Base-by-base conservation (phyloP, 2,329 filamentous ascomycete species). In the Botrytis fabae region DNA sequence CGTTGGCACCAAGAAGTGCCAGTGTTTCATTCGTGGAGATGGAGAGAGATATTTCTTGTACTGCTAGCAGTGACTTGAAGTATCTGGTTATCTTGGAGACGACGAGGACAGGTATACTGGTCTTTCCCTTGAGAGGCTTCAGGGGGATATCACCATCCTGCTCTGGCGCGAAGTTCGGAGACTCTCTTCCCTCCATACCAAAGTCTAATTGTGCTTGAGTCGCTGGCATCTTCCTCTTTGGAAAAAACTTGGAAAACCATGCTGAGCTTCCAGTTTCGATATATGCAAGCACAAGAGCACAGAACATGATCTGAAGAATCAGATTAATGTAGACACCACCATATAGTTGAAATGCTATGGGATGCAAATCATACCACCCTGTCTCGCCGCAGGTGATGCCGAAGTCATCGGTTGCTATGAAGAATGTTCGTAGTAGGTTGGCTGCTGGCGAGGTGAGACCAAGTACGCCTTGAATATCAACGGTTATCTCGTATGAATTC, bases 1-100 rank as follows among this genome's bases (percentile, higher is more conserved):
- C 89, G 75, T 91, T 91, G 0, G 89, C 89, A 1, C 90, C 90
- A 1, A 92, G 84, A 0, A 92, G 83, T 2, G 89, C 89, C 76
- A 91, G 90, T 2, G 90, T 88, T 77, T 91, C 86, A 48, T 88
- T 87, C 57, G 84, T 83, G 0, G 85, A 84, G 2, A 92, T 88
- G 28, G 86, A 86, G 74, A 92, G 91, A 0, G 87, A 88, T n/a
- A 90, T 85, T 76, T 91, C 86, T 75, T 91, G 84, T 9, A 91
- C 89, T 2, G 89, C 90, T 42, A 59, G 54, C 28, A 59, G 54
- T 35, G 54, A 59, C 18, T 59, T 59, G 28, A 59, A 59, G 18
- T 35, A 59, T 22, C 35, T 59, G n/a, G 54, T 20, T 59, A 35
- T 35, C 54, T 59, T 59, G 54, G n/a, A 32, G 54, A 59, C 6